Percentiles rank a stretch among this genome's conserved stretches.
These are phyloP conservation scores for Geosmithia putterillii DNA, from an alignment of 2,329 filamentous ascomycete species.

Conservation along the genomic window DNA sequence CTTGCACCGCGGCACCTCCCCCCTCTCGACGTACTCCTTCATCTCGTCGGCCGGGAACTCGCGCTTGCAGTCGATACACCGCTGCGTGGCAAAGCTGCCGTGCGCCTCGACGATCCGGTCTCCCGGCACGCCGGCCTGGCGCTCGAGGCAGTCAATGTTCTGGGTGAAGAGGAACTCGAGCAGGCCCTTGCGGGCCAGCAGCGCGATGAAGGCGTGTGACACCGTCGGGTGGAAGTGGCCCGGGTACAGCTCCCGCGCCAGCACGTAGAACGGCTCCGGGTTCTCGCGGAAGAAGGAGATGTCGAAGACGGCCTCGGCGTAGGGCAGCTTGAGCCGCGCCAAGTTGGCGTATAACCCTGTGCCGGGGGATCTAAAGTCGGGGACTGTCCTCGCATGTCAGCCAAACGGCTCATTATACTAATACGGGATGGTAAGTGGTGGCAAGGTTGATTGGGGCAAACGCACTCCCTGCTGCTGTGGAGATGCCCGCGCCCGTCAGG, in stretches of 20 bases:
- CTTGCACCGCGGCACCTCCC: constrained; percentile 58
- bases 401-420: constrained; percentile 7
- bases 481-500: constrained; percentile 85
- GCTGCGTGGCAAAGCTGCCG: constrained; percentile 83
- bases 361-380: constrained; percentile 87
- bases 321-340: constrained; percentile 70
- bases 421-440: neutral
- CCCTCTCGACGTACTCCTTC: constrained; percentile 52
- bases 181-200: constrained; percentile 68
- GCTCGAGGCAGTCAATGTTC: constrained; percentile 93
- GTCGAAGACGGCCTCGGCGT: constrained; percentile 89
- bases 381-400: no score
- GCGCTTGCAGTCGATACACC: constrained; percentile 77
- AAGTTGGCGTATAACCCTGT: constrained; percentile 93
- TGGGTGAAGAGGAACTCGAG: constrained; percentile 87
- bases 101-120: constrained; percentile 87
- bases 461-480: constrained; percentile 55
- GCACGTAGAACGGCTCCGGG: constrained; percentile 80
- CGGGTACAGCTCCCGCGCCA: constrained; percentile 86
- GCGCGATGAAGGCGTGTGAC: constrained; percentile 75
- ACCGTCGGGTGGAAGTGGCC: constrained; percentile 82
- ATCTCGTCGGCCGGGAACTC: constrained; percentile 64
- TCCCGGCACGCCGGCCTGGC: constrained; percentile 68
- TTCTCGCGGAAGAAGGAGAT: constrained; percentile 78
- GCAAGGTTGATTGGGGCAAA: constrained; percentile 3